Evolutionary conservation across 73 alveolate genomes (phyloP), one percentile per base, ranked within the genome.

Genomic region (Effrenium voratum): DNA sequence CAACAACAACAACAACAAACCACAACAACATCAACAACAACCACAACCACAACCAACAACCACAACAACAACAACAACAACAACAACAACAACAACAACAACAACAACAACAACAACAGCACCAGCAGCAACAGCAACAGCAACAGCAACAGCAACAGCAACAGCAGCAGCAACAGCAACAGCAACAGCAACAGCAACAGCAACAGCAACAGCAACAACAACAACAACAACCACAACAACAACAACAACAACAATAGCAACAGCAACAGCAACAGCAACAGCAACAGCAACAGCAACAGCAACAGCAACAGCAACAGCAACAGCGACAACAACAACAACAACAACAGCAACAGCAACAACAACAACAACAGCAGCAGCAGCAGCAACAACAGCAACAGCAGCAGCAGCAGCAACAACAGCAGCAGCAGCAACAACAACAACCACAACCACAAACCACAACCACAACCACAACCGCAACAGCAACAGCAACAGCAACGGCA

Each of bases 81-180:
- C 82, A 70, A 70, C 46, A 70, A 70, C 82, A 70, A 70, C 46
- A 70, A 70, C 82, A 70, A 70, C 82, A 70, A 70, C 82, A 70
- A 70, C 46, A 70, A 70, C 82, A 70, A 70, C 46, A 70, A 70
- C 82, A 70, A 70, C 46, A 70, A 70, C 82, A 70, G 28, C 82
- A 70, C 13, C 82, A 70, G 28, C 46, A 70, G 28, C 82, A 70
- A 70, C 46, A 70, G 28, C 82, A 70, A 70, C 46, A 70, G 28
- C 82, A 70, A 70, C 46, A 70, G 28, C 82, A 70, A 70, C 46
- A 68, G 43, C 81, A 68, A 68, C 81, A 68, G 28, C 82, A 70
- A 70, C 82, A 70, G 22, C 46, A 70, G 3, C 82, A 70, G 22
- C 46, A 70, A 1, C 82, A 70, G 22, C 46, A 70, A 1, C 82